Base-by-base conservation (phyloP, 2,329 filamentous ascomycete species). In the Cladophialophora immunda region DNA sequence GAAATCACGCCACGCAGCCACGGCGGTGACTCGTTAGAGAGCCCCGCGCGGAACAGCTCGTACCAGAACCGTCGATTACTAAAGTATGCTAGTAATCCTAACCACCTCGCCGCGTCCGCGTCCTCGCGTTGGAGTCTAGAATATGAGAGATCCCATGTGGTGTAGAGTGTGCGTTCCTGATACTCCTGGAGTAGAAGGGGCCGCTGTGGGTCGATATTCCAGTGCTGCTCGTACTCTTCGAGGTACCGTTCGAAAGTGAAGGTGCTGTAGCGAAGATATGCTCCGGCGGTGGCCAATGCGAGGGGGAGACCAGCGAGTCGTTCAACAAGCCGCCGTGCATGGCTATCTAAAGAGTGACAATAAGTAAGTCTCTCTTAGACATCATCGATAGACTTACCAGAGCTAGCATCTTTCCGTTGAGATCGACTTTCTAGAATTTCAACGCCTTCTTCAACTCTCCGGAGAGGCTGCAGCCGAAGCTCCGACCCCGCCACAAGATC, bases 61-160 rank as follows among this genome's bases (percentile, higher is more conserved):
- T 76, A 82, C 81, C 79, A 84, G 3, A 85, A 68, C 67, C 83
- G 80, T 15, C 78, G 73, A 68, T 80, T 79, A 66, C 79, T 76
- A 65, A 85, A 80, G 65, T 76, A 80, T n/a, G 78, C 80, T 76
- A 79, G 80, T n/a, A 82, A 70, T 15, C 74, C 63, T n/a, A 84
- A 76, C 0, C 83, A 73, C 34, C 73, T 70, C 30, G 79, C 78
- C 52, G 73, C 73, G 4, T 66, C 54, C 36, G 34, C 22, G 62
- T 67, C 53, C 22, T 69, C 36, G 2, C 53, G 17, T 41, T 71
- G 7, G 22, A 71, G 25, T 13, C 41, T 53, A 17, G 32, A 13
- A 27, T 50, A 69, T 13, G 66, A 66, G 27, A 71, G 13, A 47
- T 68, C 69, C 73, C 61, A 75, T 50, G 60, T 69, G 30, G 61